Evolutionary conservation across 2,329 filamentous ascomycete genomes (phyloP).

Genomic region (Fusarium secorum): DNA sequence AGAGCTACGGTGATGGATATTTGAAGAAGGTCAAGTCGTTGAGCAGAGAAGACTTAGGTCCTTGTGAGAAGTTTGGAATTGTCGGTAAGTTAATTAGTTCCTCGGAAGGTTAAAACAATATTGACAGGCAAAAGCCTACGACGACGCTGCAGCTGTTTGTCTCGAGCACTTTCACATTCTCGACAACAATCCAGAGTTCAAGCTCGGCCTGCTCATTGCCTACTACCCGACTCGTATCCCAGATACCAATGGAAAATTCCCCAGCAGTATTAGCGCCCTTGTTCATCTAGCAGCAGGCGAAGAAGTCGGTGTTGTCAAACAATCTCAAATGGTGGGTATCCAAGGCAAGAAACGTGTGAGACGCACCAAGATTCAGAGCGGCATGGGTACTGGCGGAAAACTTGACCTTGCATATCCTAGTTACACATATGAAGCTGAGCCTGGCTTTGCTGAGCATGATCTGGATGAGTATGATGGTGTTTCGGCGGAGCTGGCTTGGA

Average conservation of each 20-base stretch:
- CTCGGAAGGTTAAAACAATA: accelerated
- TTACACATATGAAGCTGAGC: constrained; percentile 57
- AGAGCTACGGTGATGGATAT: constrained; percentile 47
- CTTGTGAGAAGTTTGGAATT: constrained; percentile 55
- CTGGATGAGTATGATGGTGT: constrained; percentile 72
- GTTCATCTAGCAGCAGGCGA: constrained; percentile 52
- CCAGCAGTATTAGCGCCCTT: constrained; percentile 49
- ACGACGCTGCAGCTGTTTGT: constrained; percentile 53
- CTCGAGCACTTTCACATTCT: constrained; percentile 55
- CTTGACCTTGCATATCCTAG: constrained; percentile 49
- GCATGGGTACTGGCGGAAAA: constrained; percentile 49
- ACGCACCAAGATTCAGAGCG: constrained; percentile 46
- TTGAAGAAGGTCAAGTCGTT: constrained; percentile 46
- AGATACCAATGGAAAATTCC: constrained; percentile 52
- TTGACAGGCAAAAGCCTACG: constrained; percentile 24
- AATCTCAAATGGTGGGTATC: constrained; percentile 54
- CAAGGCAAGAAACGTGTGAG: constrained; percentile 53
- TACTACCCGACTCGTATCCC: constrained; percentile 57
- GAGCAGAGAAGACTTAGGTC: constrained; percentile 45
- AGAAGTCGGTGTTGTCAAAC: constrained; percentile 52
- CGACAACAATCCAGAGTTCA: constrained; percentile 55
- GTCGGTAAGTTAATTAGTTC: constrained; percentile 44
- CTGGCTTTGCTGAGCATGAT: constrained; percentile 76
- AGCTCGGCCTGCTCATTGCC: constrained; percentile 53
- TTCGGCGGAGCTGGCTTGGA: constrained; percentile 72